Percentiles rank a stretch among this genome's conserved stretches.
Evolutionary conservation across 495 filamentous ascomycete species (phyloP).

Genomic region (Penicillium nucicola): DNA sequence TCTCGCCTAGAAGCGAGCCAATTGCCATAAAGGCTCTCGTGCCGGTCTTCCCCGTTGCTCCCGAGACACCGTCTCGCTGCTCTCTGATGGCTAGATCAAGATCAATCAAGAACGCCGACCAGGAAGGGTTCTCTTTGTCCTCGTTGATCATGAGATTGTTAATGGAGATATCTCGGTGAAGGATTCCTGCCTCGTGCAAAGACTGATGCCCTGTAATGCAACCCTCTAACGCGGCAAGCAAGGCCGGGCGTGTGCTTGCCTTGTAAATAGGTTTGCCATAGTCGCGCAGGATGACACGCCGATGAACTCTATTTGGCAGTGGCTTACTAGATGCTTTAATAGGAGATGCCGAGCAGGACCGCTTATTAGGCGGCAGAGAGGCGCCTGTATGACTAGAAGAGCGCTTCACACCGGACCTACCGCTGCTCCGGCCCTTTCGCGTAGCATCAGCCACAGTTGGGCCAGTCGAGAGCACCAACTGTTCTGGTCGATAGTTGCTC

Average conservation of each 20-base stretch:
- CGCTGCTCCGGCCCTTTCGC: slow-evolving; percentile 20
- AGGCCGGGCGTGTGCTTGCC: slow-evolving; percentile 31
- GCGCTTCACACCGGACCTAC: slow-evolving; percentile 23
- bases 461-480: slow-evolving; percentile 18
- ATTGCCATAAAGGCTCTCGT: slow-evolving; percentile 35
- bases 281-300: slow-evolving; percentile 39
- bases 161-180: slow-evolving; percentile 38
- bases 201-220: slow-evolving; percentile 42
- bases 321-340: slow-evolving; percentile 10
- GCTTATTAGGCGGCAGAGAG: slow-evolving; percentile 31
- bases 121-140: slow-evolving; percentile 26
- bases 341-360: slow-evolving; percentile 30
- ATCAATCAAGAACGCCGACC: slow-evolving; percentile 31
- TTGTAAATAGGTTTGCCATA: slow-evolving; percentile 39
- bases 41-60: slow-evolving; percentile 25
- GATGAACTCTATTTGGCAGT: slow-evolving; percentile 36
- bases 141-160: slow-evolving; percentile 36
- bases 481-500: slow-evolving; percentile 25
- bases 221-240: slow-evolving; percentile 35
- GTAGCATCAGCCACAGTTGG: slow-evolving; percentile 5
- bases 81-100: slow-evolving; percentile 29
- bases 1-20: slow-evolving; percentile 18
- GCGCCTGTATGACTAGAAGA: slow-evolving; percentile 29
- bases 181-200: slow-evolving; percentile 17
- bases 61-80: slow-evolving; percentile 15